Conservation (phyloP, 768 basidiomycete species). For the Cantharellus cinnabarinus region DNA sequence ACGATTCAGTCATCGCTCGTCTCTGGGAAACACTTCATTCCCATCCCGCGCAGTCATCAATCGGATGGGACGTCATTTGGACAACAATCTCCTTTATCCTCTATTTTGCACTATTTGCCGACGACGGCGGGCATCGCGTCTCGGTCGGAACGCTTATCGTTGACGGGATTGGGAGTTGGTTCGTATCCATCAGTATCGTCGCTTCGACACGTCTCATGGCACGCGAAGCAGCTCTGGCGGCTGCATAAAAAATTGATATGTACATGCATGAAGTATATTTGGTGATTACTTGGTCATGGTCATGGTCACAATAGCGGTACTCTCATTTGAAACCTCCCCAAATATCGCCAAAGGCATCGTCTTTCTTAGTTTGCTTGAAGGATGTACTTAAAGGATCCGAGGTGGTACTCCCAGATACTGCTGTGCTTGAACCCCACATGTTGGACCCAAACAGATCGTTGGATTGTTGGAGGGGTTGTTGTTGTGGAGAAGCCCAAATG, state of each 20-base stretch:
- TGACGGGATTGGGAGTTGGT: too few species aligned
- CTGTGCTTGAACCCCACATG: conserved; percentile 7
- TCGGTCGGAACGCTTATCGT: too few species aligned
- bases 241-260: too few species aligned
- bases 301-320: not conserved
- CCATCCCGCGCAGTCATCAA: conserved; percentile 43
- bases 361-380: conserved; percentile 32
- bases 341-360: conserved; percentile 63
- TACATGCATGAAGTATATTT: too few species aligned
- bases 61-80: conserved; percentile 47
- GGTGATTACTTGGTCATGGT: too few species aligned
- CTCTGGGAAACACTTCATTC: conserved; percentile 23
- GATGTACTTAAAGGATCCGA: conserved; percentile 16
- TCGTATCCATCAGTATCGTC: too few species aligned
- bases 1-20: not conserved
- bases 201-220: too few species aligned
- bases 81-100: conserved; percentile 24
- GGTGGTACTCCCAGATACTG: conserved; percentile 16
- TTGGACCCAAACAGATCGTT: conserved; percentile 3
- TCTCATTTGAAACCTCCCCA: conserved; percentile 29
- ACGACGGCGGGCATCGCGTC: too few species aligned
- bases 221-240: too few species aligned
- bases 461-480: conserved; percentile 9
- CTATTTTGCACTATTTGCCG: conserved; percentile 14
- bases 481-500: conserved; percentile 3